Base-by-base conservation (phyloP, 1,284 basidiomycete species). In the Uromyces viciae-fabae region DNA sequence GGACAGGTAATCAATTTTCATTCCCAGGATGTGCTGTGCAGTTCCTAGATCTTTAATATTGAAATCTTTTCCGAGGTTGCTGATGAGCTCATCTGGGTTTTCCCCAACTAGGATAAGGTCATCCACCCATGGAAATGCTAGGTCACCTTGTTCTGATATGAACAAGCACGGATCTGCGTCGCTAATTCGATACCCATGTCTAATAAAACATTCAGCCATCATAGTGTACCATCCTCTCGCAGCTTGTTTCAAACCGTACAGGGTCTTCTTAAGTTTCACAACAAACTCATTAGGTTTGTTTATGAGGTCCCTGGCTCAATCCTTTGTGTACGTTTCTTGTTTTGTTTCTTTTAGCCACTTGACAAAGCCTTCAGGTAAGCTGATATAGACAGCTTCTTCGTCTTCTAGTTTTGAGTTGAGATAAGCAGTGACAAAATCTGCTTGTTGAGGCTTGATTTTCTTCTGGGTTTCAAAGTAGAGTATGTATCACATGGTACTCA, bases 211-310 rank as follows among this genome's bases (percentile, higher is more conserved):
- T 3, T 62, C 22, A n/a, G 56, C 66, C 46, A 76, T 64, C 0
- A 60, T 76, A 17, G 46, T 58, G 36, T 76, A 76, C 75, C 75
- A 76, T 15, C 75, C 58, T 14, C 75, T 36, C 22, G 75, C 58
- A 11, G 75, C 75, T 38, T 76, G 75, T 64, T 76, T 76, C 9
- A 76, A 42, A 0, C 75, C 75, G 33, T 76, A 76, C 85, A 9
- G 83, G 83, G 1, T 54, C 42, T 52, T 68, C 17, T 69, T 62
- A 0, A 78, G 52, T 69, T 69, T 78, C 3, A 78, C 15, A 38
- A 60, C 72, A 74, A 74, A 74, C 42, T 36, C 36, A 4, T n/a
- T n/a, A 25, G 72, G 72, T n/a, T 74, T 40, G n/a, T 60, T 60
- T 14, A 74, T 74, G 25, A 74, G 31, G 1, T 3, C 19, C 52